Conservation (phyloP, 441 rosid genomes). For the Omphalea diandra region DNA sequence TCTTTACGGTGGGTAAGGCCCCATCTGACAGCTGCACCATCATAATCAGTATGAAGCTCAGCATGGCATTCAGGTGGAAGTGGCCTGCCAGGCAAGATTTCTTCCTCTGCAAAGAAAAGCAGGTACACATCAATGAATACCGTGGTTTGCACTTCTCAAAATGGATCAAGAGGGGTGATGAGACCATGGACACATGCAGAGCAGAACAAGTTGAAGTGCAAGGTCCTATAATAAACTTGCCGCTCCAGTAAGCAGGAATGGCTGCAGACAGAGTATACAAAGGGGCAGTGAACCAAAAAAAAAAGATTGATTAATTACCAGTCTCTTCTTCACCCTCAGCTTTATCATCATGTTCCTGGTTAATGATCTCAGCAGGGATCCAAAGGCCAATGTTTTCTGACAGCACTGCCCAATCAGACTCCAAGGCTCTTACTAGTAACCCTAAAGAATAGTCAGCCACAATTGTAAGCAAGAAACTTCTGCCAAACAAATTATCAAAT, state of each 20-base stretch:
- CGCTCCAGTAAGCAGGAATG: not conserved
- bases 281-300: conserved; percentile 10
- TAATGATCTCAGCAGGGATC: conserved; percentile 66
- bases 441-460: conserved; percentile 36
- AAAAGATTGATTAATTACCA: conserved; percentile 44
- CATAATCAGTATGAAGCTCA: conserved; percentile 92
- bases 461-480: conserved; percentile 15
- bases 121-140: not conserved
- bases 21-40: conserved; percentile 93
- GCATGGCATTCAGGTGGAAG: conserved; percentile 71
- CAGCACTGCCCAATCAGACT: conserved; percentile 72
- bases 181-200: not conserved
- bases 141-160: not conserved
- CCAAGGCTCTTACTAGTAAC: conserved; percentile 67
- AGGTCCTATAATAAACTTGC: conserved; percentile 1
- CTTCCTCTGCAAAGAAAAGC: conserved; percentile 49
- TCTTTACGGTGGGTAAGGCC: conserved; percentile 92
- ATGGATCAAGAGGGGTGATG: not conserved
- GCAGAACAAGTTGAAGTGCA: conserved; percentile 9
- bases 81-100: conserved; percentile 82
- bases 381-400: conserved; percentile 88
- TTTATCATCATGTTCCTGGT: conserved; percentile 82
- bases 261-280: not conserved
- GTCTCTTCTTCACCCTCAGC: conserved; percentile 75
- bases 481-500: conserved; percentile 7